Evolutionary conservation across 305 asterid genomes (phyloP).

Genomic region (Solanum hybrid): DNA sequence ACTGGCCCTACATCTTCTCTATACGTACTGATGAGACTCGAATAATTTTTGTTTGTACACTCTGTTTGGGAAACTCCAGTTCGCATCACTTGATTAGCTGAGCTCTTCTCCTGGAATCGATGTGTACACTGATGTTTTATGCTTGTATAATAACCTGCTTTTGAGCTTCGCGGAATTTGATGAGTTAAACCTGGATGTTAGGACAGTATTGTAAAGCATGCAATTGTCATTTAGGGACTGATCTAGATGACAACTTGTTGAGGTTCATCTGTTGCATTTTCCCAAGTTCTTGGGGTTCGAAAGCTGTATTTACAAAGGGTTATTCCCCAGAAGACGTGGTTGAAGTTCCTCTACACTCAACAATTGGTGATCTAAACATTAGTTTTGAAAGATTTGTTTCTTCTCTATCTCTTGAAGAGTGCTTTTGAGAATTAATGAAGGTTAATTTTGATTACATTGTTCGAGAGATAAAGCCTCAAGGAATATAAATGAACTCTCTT

Average conservation of each 20-base stretch:
- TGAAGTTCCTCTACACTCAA: background rate
- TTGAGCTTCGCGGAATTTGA: background rate
- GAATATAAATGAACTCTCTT: background rate
- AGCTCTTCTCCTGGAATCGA: background rate
- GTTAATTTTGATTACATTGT: background rate
- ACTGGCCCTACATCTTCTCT: background rate
- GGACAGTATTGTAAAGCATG: background rate
- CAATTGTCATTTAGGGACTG: background rate
- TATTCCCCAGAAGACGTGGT: background rate
- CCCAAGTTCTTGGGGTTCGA: background rate
- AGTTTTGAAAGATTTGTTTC: background rate
- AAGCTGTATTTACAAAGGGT: background rate
- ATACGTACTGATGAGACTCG: background rate
- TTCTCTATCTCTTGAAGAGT: background rate
- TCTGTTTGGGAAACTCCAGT: background rate
- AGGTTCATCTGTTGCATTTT: background rate
- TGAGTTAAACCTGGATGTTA: background rate
- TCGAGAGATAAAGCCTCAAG: background rate
- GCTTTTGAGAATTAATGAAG: background rate
- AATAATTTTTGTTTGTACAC: background rate
- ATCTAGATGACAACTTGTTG: background rate
- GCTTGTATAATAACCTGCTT: background rate
- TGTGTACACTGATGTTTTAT: background rate
- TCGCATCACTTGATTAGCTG: background rate
- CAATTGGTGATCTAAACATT: background rate